These are phyloP conservation scores for Pyrenula aspistea DNA, from an alignment of 495 filamentous ascomycete species.

Conservation along the genomic window DNA sequence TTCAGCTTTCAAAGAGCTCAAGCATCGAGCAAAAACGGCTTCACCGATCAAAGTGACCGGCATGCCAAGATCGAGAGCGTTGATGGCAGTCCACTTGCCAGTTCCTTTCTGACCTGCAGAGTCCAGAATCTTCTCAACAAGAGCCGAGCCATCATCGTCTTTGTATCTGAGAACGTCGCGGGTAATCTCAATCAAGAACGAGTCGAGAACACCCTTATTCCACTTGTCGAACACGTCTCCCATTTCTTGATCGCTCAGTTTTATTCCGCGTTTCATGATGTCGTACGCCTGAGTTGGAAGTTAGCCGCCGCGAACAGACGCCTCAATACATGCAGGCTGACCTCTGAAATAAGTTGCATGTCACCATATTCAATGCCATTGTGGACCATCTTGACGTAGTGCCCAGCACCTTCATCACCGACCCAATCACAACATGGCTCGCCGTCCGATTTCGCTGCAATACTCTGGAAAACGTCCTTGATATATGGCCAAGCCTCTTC, in stretches of 20 bases:
- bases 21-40: constrained; percentile 87
- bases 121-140: constrained; percentile 98
- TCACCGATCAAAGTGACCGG: constrained; percentile 97
- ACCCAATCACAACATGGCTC: constrained; percentile 99
- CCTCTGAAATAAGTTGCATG: constrained; percentile 99
- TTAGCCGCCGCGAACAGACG: constrained; percentile 4
- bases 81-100: constrained; percentile 99
- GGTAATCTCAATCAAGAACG: constrained; percentile 98
- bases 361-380: constrained; percentile 99
- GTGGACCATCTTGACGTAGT: constrained; percentile 99
- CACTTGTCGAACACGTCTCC: constrained; percentile 88
- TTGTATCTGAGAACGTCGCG: constrained; percentile 94
- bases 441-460: constrained; percentile 89
- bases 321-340: constrained; percentile 22
- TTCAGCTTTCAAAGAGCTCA: constrained; percentile 90
- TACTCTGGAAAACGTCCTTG: constrained; percentile 98
- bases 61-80: constrained; percentile 96
- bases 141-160: constrained; percentile 78
- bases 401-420: constrained; percentile 95
- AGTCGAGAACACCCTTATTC: constrained; percentile 98
- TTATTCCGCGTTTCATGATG: constrained; percentile 95
- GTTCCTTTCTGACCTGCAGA: constrained; percentile 99
- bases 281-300: constrained; percentile 72
- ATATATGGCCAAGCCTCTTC: constrained; percentile 97
- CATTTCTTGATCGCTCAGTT: constrained; percentile 77